phyloP scores from a whole-genome alignment of 2,329 filamentous ascomycete species.

The Trichoderma brevicompactum region DNA sequence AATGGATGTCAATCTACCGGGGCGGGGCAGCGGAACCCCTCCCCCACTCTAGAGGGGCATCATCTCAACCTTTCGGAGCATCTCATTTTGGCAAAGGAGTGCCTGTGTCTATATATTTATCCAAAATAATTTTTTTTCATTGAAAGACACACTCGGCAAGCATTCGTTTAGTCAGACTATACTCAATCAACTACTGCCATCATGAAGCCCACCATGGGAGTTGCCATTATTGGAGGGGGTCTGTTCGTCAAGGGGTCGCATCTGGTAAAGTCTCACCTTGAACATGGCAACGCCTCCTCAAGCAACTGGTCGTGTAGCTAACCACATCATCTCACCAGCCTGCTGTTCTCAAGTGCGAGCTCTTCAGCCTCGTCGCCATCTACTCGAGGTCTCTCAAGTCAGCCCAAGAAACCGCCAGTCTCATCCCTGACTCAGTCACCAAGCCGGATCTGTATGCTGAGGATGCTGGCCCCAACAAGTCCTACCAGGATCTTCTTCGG shows the following conservation, averaged over 20 bases:
- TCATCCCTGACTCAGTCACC: conserved; percentile 40
- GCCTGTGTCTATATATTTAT: neutral
- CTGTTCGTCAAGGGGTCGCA: conserved; percentile 65
- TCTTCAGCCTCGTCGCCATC: conserved; percentile 63
- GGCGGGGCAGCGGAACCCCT: conserved; percentile 21
- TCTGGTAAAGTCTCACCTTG: conserved; percentile 46
- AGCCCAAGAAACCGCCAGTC: conserved; percentile 52
- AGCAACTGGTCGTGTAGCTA: neutral
- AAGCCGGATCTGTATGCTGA: conserved; percentile 60
- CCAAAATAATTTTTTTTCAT: neutral
- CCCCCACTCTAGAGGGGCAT: conserved; percentile 18
- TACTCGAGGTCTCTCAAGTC: conserved; percentile 67
- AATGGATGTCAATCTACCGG: neutral
- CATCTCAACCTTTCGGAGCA: neutral
- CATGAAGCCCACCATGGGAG: conserved; percentile 45
- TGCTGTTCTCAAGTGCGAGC: conserved; percentile 58
- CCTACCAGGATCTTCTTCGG: conserved; percentile 56
- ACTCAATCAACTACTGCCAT: neutral
- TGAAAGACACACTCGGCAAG: neutral
- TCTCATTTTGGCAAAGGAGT: neutral
- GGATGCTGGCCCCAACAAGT: conserved; percentile 52
- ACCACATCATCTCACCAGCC: conserved; percentile 45
- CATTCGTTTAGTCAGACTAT: neutral
- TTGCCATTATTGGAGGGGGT: conserved; percentile 66
- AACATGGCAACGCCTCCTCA: neutral